Evolutionary conservation across 108 stramenopile genomes (phyloP), one percentile per base, ranked within the genome.

Genomic region (Cyclotella sp.): DNA sequence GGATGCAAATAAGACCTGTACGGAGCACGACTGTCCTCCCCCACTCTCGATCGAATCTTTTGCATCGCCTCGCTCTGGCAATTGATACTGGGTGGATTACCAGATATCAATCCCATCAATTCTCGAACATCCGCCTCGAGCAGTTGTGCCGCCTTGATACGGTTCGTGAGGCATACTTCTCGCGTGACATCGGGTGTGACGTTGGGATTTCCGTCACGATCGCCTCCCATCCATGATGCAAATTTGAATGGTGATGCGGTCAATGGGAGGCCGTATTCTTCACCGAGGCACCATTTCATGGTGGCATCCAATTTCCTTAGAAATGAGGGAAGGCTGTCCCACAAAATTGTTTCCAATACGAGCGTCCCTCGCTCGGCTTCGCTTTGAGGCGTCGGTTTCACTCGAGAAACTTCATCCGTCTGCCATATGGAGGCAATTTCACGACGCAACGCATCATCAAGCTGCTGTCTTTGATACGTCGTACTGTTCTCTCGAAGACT

Each of bases 141-240:
- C 54, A 98, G 76, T 11, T 64, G 26, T 3, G 97, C 96, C 16
- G 95, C 98, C 73, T 93, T 90, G 52, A 90, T 84, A 18, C 98
- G 89, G 47, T 96, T 89, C 43, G 83, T 85, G 16, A 95, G 64
- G 42, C 86, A 86, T 3, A 98, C 97, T 60, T 93, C 89, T 14
- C 91, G 88, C 26, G 98, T 99, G 5, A 95, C 94, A 43, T 88
- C 73, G 2, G 98, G 92, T 14, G 94, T 95, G 10, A 99, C 98
- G 66, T 98, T 98, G 13, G 98, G 98, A 84, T 99, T 99, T 7
- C 98, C 98, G 75, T 99, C 98, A 15, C 98, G 78, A 78, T 98
- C 98, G 40, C 98, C 98, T 12, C 97, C 98, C 97, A 99, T 99
- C 98, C 98, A 99, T n/a, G 91, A 92, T 7, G 94, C 92, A 70